Evolutionary conservation across 768 basidiomycete genomes (phyloP), one percentile per base, ranked within the genome.

Genomic region (Tremella mesenterica): DNA sequence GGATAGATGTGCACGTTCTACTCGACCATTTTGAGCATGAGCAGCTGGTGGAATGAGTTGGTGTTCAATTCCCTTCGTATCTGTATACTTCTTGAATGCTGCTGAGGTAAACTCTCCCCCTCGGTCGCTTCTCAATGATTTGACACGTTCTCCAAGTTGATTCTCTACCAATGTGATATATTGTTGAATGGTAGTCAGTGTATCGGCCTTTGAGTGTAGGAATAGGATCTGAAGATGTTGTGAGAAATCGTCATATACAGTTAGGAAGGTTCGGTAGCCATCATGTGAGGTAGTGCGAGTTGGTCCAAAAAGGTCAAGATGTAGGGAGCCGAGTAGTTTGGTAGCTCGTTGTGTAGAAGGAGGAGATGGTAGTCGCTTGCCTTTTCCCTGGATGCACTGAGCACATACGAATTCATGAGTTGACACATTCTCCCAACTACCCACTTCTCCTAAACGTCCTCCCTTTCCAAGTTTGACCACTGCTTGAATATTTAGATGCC

Each of bases 1-100:
- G 2, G 52, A 39, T 10, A 54, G 46, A 29, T 54, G 52, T 1
- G 26, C 45, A 3, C 52, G n/a, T 41, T 54, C 52, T 8, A 54
- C 52, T 38, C 52, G 18, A 16, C 30, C 52, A n/a, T 54, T 54
- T 29, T 54, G 52, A n/a, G n/a, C n/a, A n/a, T n/a, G n/a, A n/a
- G n/a, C n/a, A n/a, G n/a, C n/a, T n/a, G n/a, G n/a, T n/a, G 31
- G 52, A 6, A 39, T 27, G 14, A 34, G 34, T 8, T 18, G 23
- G 46, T 54, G 52, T 30, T 54, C 16, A 28, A 54, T 54, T 4
- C 52, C 52, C 30, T 52, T 52, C 4, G 9, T 20, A 12, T 14
- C 7, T 1, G 46, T 18, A 10, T 16, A 53, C 12, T 14, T 3
- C 14, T 14, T 14, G 10, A 44, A 39, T 1, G 4, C 16, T 4